Base-by-base conservation (phyloP, 208 protist species). In the Phytomonas sp. region DNA sequence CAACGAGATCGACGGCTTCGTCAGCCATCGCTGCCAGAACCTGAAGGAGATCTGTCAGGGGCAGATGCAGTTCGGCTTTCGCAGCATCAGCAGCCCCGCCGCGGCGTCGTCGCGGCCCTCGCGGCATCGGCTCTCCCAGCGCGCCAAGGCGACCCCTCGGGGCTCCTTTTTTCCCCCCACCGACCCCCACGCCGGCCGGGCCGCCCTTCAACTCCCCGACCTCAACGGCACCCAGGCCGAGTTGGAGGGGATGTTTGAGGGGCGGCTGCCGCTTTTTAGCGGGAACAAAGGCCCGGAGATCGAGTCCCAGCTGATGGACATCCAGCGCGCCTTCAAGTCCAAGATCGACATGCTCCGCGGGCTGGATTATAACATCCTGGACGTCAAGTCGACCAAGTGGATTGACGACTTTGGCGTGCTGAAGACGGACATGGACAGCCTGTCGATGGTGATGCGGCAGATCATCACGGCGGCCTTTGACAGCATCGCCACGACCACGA, bases 1-100 rank as follows among this genome's bases (percentile, higher is more conserved):
- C 63, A 97, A 97, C 70, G 97, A 98, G 74, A 98, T 99, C 77
- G 96, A 99, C 70, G 98, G 97, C 67, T 99, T 99, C 69, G 91
- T 99, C 60, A 90, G 97, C 63, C 96, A 99, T 80, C 87, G 98
- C 56, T 99, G 98, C 81, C 82, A 92, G 42, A 98, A 99, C 81
- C 76, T 99, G 69, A 84, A 96, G 19, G 96, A 99, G 69, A 98
- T 99, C 65, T 99, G 98, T 77, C 86, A 96, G 45, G 96, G 94
- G 11, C 98, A 99, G 73, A 75, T 97, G 32, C 98, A 99, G 84
- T 99, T 99, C 75, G 93, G 94, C 31, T 91, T 94, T 73, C 93
- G 93, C 71, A 78, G 79, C 8, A 30, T 82, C 36, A 63, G 63
- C 30, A 33, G 64, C 29, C 70, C 3, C 10, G 32, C 73, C 66